Conservation (phyloP, 169 alveolate genomes). For the Sarcocystis neurona region DNA sequence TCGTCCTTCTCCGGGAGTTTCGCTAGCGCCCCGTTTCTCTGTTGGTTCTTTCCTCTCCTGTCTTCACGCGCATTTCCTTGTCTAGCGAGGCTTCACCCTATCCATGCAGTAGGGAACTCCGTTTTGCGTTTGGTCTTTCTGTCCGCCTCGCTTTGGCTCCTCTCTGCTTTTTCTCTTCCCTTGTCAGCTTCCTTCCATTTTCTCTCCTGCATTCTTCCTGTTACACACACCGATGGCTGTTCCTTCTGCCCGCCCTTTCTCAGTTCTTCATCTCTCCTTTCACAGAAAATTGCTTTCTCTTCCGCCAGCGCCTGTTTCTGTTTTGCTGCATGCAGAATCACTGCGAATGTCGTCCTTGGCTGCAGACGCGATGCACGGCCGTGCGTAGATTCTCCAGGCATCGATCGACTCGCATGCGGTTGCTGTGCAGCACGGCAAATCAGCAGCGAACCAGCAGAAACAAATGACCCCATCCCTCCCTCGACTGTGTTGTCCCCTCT, state of each 20-base stretch:
- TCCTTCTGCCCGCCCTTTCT: no score
- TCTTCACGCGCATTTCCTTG: no score
- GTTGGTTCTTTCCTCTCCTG: no score
- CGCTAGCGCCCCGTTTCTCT: no score
- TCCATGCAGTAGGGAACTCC: no score
- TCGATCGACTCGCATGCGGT: conserved; percentile 30
- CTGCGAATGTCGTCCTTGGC: background rate
- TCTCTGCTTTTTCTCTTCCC: background rate
- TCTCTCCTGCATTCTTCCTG: background rate
- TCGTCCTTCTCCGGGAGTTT: no score
- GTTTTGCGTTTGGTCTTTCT: background rate
- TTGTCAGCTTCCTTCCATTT: background rate
- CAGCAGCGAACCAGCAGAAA: background rate
- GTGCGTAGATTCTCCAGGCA: background rate
- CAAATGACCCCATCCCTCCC: no score
- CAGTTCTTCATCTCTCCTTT: background rate
- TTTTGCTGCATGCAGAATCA: background rate
- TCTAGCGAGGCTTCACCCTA: no score
- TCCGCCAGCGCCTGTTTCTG: no score
- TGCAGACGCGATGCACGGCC: background rate
- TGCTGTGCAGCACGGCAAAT: background rate
- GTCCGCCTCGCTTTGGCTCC: background rate
- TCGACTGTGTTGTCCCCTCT: no score
- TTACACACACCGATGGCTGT: no score
- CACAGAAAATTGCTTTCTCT: no score